Evolutionary conservation across 2,329 filamentous ascomycete genomes (phyloP).

Genomic region (Epichloe scottii): DNA sequence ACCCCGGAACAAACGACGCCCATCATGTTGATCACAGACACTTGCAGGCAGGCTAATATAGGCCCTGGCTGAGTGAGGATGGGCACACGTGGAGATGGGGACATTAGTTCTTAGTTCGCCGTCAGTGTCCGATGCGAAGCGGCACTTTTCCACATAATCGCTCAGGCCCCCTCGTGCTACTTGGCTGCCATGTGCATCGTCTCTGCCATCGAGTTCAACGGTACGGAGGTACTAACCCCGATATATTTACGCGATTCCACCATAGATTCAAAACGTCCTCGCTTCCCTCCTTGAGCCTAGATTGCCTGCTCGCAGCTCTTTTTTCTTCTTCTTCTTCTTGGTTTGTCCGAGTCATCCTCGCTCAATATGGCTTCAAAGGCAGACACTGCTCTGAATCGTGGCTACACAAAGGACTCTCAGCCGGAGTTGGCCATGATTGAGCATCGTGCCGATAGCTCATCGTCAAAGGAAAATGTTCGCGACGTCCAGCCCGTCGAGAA

Average conservation of each 20-base stretch:
- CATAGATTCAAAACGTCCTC: too few relatives aligned
- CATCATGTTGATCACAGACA: too few relatives aligned
- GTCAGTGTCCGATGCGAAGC: background rate
- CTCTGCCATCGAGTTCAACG: background rate
- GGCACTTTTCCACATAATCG: background rate
- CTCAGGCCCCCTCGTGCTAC: background rate
- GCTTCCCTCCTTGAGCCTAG: too few relatives aligned
- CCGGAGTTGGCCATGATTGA: background rate
- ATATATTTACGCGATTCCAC: too few relatives aligned
- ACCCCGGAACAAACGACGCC: too few relatives aligned
- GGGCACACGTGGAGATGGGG: too few relatives aligned
- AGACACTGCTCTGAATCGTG: background rate
- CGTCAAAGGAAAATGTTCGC: background rate
- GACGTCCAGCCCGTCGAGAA: background rate
- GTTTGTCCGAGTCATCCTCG: background rate
- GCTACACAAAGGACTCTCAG: background rate
- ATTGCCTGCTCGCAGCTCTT: too few relatives aligned
- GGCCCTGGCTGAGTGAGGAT: too few relatives aligned
- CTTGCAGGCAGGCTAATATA: too few relatives aligned
- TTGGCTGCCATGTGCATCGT: background rate
- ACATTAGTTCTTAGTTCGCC: too few relatives aligned
- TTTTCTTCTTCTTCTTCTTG: rapidly evolving
- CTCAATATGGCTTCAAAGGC: background rate
- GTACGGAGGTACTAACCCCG: too few relatives aligned
- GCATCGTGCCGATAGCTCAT: background rate